A percentile compares a stretch with the other conserved stretches of the same genome.
These are phyloP conservation scores for Ceriops tagal DNA, from an alignment of 345 rosid species.

Conservation along the genomic window DNA sequence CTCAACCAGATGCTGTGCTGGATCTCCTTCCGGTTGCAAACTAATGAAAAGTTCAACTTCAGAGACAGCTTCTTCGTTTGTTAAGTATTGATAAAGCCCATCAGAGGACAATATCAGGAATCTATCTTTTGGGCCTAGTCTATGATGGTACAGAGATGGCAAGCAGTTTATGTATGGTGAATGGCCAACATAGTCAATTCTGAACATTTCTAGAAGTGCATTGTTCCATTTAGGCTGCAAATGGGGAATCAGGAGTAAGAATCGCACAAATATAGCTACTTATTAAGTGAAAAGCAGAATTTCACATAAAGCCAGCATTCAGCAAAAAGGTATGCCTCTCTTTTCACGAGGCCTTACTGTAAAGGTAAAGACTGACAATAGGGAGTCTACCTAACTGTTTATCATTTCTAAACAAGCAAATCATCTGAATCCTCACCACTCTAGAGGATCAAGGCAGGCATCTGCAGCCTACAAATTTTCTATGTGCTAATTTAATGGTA, in stretches of 20 bases:
- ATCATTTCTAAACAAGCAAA: background rate
- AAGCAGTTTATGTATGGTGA: conserved; percentile 72
- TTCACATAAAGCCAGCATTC: background rate
- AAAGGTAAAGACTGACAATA: background rate
- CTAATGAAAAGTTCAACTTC: conserved; percentile 72
- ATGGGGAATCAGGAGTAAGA: conserved; percentile 11
- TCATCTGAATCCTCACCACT: background rate
- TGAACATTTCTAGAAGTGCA: conserved; percentile 75
- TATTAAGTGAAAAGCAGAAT: background rate
- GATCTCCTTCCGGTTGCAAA: conserved; percentile 87
- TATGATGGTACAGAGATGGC: conserved; percentile 73
- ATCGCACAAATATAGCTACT: background rate
- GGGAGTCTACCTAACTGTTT: background rate
- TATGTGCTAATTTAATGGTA: background rate
- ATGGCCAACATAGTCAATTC: conserved; percentile 70
- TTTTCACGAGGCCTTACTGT: background rate
- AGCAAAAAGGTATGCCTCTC: background rate
- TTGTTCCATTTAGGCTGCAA: conserved; percentile 85
- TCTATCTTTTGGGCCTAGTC: conserved; percentile 59
- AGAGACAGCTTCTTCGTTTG: conserved; percentile 72
- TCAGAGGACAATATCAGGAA: conserved; percentile 84
- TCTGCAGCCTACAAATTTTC: background rate
- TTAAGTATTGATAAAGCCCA: conserved; percentile 81
- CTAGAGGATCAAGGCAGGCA: background rate
- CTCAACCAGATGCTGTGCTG: conserved; percentile 89